Evolutionary conservation across 2,329 filamentous ascomycete genomes (phyloP), one percentile per base, ranked within the genome.

Genomic region (Aspergillus sp.): DNA sequence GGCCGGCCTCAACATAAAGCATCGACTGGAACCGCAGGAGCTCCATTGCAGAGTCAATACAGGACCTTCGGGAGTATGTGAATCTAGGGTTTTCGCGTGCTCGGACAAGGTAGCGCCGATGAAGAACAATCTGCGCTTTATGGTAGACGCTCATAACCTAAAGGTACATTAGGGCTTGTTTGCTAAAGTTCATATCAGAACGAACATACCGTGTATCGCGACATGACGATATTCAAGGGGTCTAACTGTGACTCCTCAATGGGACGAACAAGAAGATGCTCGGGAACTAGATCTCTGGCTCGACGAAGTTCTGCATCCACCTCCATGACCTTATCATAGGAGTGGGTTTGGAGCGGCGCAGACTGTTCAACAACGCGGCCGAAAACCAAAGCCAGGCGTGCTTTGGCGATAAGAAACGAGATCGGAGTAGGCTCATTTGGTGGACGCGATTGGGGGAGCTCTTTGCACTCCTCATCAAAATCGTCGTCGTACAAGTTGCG

Each of bases 41-140:
- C 65, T 90, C 88, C 81, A 97, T 83, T 0, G 92, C 91, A 1
- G 93, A 90, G 69, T 96, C 92, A 46, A 98, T 89, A 63, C 92
- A 95, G 22, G 88, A 89, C 46, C 88, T 87, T 31, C 94, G 86
- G 2, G 92, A 96, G 70, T 95, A 91, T 9, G 87, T 85, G 70
- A 96, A 98, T 9, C 92, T 85, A 10, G 90, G 81, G 67, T 94
- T 95, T 60, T 90, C 85, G 52, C 90, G 83, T 5, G 92, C 90
- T 60, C 88, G 85, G n/a, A 85, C 82, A 59, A 96, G 84, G 73
- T 95, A 97, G 64, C 92, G 92, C 54, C 92, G 85, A 74, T 99
- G 95, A 45, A 99, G 84, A 22, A 96, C 85, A 68, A 92, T 96
- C 68, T 96, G 84, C 18, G 92, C 90, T 77, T 96, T 96, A 64